These are phyloP conservation scores for Sugiyamaella lignohabitans DNA, from an alignment of 805 yeast species.

Conservation along the genomic window DNA sequence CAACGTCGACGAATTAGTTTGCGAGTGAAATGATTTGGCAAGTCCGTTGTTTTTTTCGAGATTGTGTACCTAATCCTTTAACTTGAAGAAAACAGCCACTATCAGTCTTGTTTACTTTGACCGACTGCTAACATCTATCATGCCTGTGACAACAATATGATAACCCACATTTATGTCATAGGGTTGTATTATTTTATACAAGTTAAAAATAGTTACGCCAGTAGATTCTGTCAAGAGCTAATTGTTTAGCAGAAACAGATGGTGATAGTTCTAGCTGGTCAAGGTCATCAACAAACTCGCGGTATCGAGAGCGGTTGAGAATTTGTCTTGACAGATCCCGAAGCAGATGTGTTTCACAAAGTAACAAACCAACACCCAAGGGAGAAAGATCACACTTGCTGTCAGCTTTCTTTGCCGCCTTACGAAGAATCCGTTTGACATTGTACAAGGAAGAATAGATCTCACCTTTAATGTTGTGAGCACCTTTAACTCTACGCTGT, in stretches of 20 bases:
- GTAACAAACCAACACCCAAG: constrained; percentile 50
- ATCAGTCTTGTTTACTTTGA: too few species aligned
- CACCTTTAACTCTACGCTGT: constrained; percentile 12
- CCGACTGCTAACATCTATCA: too few species aligned
- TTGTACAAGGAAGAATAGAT: constrained; percentile 45
- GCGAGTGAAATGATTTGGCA: too few species aligned
- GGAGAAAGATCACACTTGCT: constrained; percentile 21
- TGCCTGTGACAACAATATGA: too few species aligned
- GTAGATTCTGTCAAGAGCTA: background rate
- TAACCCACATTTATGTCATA: too few species aligned
- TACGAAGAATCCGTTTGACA: constrained; percentile 46
- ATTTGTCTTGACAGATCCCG: constrained; percentile 43
- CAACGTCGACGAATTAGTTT: too few species aligned
- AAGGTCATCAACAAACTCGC: constrained; percentile 59
- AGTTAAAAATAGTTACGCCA: background rate
- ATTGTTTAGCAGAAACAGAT: background rate
- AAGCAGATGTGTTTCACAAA: constrained; percentile 59
- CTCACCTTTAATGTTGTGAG: constrained; percentile 26
- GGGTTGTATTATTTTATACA: too few species aligned
- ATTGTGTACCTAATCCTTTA: too few species aligned
- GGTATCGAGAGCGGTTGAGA: constrained; percentile 43
- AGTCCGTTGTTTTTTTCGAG: too few species aligned
- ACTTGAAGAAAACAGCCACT: too few species aligned
- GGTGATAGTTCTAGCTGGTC: constrained; percentile 43
- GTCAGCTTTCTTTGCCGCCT: constrained; percentile 18